Evolutionary conservation across 2,329 filamentous ascomycete species (phyloP).

Genomic region (Helicocarpus griseus): DNA sequence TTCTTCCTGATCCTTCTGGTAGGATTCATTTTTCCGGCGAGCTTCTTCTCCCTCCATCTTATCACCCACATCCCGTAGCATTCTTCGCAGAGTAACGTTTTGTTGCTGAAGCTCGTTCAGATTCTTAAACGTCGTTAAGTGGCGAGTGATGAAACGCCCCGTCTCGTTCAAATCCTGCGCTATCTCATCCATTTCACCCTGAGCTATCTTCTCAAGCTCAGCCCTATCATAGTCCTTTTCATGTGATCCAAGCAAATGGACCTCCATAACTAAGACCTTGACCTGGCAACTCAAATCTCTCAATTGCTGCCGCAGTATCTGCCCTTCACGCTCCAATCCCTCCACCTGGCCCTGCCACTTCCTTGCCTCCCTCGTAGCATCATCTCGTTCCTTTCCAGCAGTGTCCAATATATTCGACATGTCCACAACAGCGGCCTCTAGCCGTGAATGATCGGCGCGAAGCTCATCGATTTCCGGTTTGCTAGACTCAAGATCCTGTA

Average conservation of each 20-base stretch:
- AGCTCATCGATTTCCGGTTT: conserved; percentile 83
- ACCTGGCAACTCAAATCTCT: conserved; percentile 84
- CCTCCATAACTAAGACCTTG: conserved; percentile 80
- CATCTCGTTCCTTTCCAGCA: conserved; percentile 69
- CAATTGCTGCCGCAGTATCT: conserved; percentile 74
- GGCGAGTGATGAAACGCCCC: conserved; percentile 78
- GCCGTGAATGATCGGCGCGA: conserved; percentile 66
- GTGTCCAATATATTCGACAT: conserved; percentile 78
- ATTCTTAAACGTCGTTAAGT: conserved; percentile 81
- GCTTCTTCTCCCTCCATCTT: conserved; percentile 89
- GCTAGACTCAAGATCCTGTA: conserved; percentile 73
- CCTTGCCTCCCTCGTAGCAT: conserved; percentile 65
- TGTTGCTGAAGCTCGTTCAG: conserved; percentile 76
- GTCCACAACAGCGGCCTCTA: conserved; percentile 71
- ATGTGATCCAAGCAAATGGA: conserved; percentile 65
- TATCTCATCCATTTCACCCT: conserved; percentile 63
- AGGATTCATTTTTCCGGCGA: conserved; percentile 46
- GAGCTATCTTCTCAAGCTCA: conserved; percentile 67
- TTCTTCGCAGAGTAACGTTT: conserved; percentile 72
- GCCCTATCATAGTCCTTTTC: conserved; percentile 66
- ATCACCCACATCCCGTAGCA: conserved; percentile 75
- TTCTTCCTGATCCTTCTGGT: conserved; percentile 53
- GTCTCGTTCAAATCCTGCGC: conserved; percentile 72
- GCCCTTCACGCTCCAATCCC: conserved; percentile 53
- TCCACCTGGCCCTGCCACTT: conserved; percentile 67